Evolutionary conservation across 352 stramenopile species (phyloP).

Genomic region (Phytopythium oedochilum): DNA sequence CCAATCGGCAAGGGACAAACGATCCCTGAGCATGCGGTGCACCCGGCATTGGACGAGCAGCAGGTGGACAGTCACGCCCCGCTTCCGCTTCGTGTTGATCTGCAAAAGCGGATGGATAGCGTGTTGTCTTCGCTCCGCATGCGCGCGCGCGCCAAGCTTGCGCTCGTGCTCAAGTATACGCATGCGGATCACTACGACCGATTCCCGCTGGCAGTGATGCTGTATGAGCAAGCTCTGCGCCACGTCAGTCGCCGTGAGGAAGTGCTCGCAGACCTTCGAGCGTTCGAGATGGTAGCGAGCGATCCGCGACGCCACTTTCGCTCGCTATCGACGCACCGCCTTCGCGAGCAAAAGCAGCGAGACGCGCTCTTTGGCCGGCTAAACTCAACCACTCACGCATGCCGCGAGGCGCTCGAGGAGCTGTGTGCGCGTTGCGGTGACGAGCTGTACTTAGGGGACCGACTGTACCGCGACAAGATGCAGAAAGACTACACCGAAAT

Average conservation of each 20-base stretch:
- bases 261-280: slow-evolving; percentile 30
- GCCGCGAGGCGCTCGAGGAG: slow-evolving; percentile 40
- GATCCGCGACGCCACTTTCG: slow-evolving; percentile 66
- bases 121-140: slow-evolving; percentile 43
- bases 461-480: slow-evolving; percentile 64
- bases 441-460: slow-evolving; percentile 30
- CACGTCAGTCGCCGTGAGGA: slow-evolving; percentile 38
- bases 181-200: slow-evolving; percentile 48
- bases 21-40: not conserved
- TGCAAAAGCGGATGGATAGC: slow-evolving; percentile 56
- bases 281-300: slow-evolving; percentile 58
- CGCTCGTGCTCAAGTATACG: slow-evolving; percentile 78
- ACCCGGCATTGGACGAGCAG: not conserved
- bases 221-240: slow-evolving; percentile 52
- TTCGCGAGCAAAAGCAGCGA: slow-evolving; percentile 63
- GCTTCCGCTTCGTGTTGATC: slow-evolving; percentile 45
- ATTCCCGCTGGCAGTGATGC: slow-evolving; percentile 50
- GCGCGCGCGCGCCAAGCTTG: slow-evolving; percentile 48
- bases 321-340: slow-evolving; percentile 55
- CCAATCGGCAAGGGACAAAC: not conserved
- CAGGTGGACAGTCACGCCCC: slow-evolving; percentile 23
- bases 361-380: slow-evolving; percentile 54
- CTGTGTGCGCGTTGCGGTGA: slow-evolving; percentile 41
- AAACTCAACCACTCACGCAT: slow-evolving; percentile 39
- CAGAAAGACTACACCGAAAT: slow-evolving; percentile 74